These are phyloP conservation scores for Boletus sp. DNA, from an alignment of 768 basidiomycete species.

Conservation along the genomic window DNA sequence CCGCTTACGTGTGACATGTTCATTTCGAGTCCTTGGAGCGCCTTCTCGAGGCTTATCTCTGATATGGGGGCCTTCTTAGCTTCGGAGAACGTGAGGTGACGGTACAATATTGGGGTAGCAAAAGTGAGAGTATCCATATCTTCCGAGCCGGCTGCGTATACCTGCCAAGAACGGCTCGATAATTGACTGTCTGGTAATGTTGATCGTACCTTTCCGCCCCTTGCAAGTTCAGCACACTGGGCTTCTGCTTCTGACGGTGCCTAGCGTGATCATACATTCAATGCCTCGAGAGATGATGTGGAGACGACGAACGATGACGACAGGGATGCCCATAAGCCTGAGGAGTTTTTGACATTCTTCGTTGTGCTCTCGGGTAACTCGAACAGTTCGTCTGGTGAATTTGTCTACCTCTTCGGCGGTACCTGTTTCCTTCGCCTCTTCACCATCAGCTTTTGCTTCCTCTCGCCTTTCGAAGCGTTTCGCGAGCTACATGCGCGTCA, in stretches of 20 bases:
- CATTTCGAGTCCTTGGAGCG: slow-evolving; percentile 88
- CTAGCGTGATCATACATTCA: slow-evolving; percentile 38
- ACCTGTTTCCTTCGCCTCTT: slow-evolving; percentile 95
- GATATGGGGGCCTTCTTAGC: slow-evolving; percentile 96
- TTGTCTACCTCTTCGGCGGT: slow-evolving; percentile 92
- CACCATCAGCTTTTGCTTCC: slow-evolving; percentile 91
- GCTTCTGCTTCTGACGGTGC: slow-evolving; percentile 99
- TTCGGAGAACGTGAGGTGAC: slow-evolving; percentile 97
- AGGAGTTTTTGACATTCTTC: slow-evolving; percentile 89
- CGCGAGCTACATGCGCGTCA: slow-evolving; percentile 58
- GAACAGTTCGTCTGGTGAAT: slow-evolving; percentile 86
- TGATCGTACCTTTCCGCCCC: slow-evolving; percentile 78
- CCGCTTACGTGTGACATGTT: slow-evolving; percentile 74
- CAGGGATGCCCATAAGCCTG: slow-evolving; percentile 94
- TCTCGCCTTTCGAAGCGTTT: slow-evolving; percentile 91
- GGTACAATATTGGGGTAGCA: slow-evolving; percentile 83
- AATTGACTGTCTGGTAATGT: background rate
- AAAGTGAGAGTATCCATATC: slow-evolving; percentile 99
- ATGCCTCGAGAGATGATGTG: background rate
- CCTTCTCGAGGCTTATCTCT: slow-evolving; percentile 80
- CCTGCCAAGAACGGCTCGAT: slow-evolving; percentile 41
- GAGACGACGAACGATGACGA: slow-evolving; percentile 67
- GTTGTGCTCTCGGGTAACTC: slow-evolving; percentile 94
- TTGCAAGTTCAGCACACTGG: slow-evolving; percentile 97
- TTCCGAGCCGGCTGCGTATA: slow-evolving; percentile 96